phyloP scores from a whole-genome alignment of 345 rosid species.

The Citrus inodora region DNA sequence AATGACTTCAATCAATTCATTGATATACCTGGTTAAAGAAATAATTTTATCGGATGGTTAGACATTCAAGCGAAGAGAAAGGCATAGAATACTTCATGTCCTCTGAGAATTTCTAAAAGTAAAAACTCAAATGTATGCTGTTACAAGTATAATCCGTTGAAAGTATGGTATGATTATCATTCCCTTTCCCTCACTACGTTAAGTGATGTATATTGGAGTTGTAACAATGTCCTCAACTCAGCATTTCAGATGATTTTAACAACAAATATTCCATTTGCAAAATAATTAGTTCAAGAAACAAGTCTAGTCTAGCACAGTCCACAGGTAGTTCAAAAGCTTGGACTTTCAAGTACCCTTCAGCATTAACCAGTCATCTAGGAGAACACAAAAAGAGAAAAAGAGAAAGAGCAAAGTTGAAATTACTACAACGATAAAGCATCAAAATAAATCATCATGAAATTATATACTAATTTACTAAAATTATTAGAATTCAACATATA shows the following conservation, averaged over 20 bases:
- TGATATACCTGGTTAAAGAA: conserved; percentile 60
- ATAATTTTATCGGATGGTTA: not conserved
- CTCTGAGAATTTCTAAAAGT: not conserved
- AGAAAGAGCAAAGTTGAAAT: not conserved
- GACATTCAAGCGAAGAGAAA: not conserved
- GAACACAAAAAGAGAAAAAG: not conserved
- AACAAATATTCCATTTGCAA: not conserved
- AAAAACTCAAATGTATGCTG: not conserved
- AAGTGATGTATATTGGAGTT: not conserved
- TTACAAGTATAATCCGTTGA: not conserved
- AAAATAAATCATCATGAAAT: not conserved
- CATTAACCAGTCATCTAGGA: not conserved
- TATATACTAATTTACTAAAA: not conserved
- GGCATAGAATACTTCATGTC: not conserved
- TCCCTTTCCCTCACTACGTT: not conserved
- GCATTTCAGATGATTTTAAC: not conserved
- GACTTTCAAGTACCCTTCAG: not conserved
- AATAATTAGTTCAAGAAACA: not conserved
- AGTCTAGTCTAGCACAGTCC: not conserved
- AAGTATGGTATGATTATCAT: not conserved
- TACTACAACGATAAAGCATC: not conserved
- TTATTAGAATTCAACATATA: not conserved
- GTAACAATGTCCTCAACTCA: not conserved
- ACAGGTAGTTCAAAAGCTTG: not conserved
- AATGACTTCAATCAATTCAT: conserved; percentile 74